Evolutionary conservation across 768 basidiomycete genomes (phyloP).

Genomic region (Arthromyces matolae): DNA sequence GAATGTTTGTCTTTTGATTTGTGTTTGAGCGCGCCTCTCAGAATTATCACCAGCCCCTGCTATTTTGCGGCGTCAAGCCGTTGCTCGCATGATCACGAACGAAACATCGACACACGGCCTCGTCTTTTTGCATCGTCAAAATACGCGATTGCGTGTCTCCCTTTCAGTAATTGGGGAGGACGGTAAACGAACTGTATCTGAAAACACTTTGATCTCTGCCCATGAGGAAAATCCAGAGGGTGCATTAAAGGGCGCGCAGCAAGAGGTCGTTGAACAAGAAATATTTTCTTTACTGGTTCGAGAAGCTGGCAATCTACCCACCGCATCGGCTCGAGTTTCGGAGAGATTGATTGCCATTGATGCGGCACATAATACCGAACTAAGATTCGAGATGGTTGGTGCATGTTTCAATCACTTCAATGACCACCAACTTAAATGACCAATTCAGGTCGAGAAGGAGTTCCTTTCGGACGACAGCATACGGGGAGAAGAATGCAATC

Average conservation of each 20-base stretch:
- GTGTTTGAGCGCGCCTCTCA: too few species aligned
- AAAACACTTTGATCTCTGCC: slow-evolving; percentile 31
- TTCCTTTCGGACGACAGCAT: too few species aligned
- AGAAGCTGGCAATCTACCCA: slow-evolving; percentile 75
- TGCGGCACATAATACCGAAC: slow-evolving; percentile 64
- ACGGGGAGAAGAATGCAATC: slow-evolving; percentile 47
- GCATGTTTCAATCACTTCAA: too few species aligned
- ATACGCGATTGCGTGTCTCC: slow-evolving; percentile 60
- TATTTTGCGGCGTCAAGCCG: slow-evolving; percentile 60
- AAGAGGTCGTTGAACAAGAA: slow-evolving; percentile 76
- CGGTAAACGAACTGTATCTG: slow-evolving; percentile 30
- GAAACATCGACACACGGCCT: slow-evolving; percentile 41
- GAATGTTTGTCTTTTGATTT: slow-evolving; percentile 73
- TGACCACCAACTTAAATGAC: too few species aligned
- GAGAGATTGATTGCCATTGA: slow-evolving; percentile 76
- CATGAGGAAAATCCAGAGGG: slow-evolving; percentile 43
- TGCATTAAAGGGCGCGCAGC: slow-evolving; percentile 56
- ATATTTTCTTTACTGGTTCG: slow-evolving; percentile 70
- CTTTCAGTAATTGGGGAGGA: slow-evolving; percentile 33
- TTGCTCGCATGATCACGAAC: slow-evolving; percentile 61
- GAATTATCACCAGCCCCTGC: slow-evolving; percentile 71
- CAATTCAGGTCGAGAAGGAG: too few species aligned
- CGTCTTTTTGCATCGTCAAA: slow-evolving; percentile 62
- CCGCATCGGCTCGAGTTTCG: slow-evolving; percentile 72
- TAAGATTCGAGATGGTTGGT: slow-evolving; percentile 78